Conservation (phyloP, 352 stramenopile species). For the Phytophthora vignae region DNA sequence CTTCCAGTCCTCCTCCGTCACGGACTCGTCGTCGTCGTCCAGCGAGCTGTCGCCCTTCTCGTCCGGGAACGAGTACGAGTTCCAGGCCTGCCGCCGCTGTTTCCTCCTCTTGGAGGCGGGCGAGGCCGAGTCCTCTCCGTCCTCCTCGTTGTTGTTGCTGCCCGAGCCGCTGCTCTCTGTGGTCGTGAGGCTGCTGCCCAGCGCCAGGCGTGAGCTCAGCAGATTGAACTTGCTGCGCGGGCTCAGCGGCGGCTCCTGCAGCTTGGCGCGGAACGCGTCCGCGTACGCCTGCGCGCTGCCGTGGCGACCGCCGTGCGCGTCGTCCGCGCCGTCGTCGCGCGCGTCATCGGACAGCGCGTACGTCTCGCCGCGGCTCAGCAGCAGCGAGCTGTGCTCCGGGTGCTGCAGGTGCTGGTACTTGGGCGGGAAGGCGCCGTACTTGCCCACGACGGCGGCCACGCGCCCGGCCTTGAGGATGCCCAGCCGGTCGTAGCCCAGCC, state of each 20-base stretch:
- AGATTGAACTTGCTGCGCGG: constrained; percentile 75
- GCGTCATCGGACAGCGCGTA: constrained; percentile 65
- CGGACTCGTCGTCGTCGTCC: constrained; percentile 52
- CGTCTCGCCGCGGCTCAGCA: constrained; percentile 62
- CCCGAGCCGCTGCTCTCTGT: constrained; percentile 38
- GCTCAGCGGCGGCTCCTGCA: constrained; percentile 75
- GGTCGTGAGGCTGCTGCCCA: constrained; percentile 31
- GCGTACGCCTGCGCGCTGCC: constrained; percentile 62
- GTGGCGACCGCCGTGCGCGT: constrained; percentile 11
- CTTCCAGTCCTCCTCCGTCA: constrained; percentile 79
- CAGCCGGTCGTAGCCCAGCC: constrained; percentile 51
- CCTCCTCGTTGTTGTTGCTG: constrained; percentile 17
- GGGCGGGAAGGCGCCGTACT: constrained; percentile 44
- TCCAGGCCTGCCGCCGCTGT: constrained; percentile 25
- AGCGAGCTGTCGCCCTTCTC: constrained; percentile 25
- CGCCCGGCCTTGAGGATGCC: constrained; percentile 39
- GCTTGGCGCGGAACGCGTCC: constrained; percentile 73
- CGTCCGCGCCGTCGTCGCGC: constrained; percentile 27
- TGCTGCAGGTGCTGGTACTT: constrained; percentile 45
- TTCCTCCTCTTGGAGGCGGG: constrained; percentile 5
- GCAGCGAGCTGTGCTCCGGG: constrained; percentile 43
- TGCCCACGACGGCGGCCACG: constrained; percentile 36
- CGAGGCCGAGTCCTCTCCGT: not conserved
- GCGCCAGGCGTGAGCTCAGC: constrained; percentile 40
- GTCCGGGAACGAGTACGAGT: constrained; percentile 37